Evolutionary conservation across 2,329 filamentous ascomycete species (phyloP), one percentile per base, ranked within the genome.

Genomic region (Massarina eburnea): DNA sequence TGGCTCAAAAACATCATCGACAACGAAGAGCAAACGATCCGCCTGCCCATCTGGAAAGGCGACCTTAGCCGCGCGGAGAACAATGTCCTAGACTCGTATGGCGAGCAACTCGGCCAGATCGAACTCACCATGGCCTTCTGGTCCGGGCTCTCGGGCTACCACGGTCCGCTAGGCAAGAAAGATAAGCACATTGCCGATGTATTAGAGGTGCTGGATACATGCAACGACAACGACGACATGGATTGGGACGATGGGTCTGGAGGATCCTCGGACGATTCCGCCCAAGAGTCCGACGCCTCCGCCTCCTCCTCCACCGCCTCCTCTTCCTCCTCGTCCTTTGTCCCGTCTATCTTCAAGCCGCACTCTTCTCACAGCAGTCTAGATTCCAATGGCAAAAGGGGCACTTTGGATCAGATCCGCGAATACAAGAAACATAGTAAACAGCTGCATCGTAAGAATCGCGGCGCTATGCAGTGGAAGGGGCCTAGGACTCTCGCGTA

Each of bases 401-500:
- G 76, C 30, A 61, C 72, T 29, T 68, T 74, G 8, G 77, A 78
- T 34, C 74, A 80, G 61, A 48, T 83, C 36, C 78, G 76, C 45
- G 83, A 86, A 48, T 87, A 69, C 43, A 68, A 66, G 32, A 45
- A 54, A 8, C 53, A 61, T 21, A 42, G 49, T 14, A 64, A 66
- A 39, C 52, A 64, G 37, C 39, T 69, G 27, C 64, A 68, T 45
- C 39, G 64, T 1, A 84, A 80, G 61, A 83, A 90, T 59, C 72
- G 83, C 18, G 86, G 86, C 0, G 62, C 86, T 32, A 90, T 90
- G 86, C 86, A 90, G 70, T 90, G 85, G 82, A 80, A 78, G 74
- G 66, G 79, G 59, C 79, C 76, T 17, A 74, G 74, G 63, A 82
- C 68, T 43, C 69, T 73, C 46, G 80, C 84, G 57, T 80, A 79